phyloP scores from a whole-genome alignment of 805 yeast genomes.

The Candida germanica region DNA sequence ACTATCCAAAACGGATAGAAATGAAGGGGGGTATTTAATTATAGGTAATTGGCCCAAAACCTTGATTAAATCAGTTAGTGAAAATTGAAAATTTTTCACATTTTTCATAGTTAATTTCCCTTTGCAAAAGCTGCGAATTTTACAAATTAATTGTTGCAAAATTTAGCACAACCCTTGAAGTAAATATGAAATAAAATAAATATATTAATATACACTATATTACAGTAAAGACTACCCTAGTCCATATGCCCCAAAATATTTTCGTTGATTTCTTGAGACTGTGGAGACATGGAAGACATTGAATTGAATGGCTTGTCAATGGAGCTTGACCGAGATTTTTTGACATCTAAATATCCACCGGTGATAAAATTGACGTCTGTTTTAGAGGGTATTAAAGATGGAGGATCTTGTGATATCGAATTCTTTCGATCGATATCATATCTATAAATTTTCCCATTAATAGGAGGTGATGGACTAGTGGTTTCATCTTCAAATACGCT shows the following conservation, averaged over 20 bases:
- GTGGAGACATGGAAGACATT: not conserved
- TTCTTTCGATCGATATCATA: constrained; percentile 26
- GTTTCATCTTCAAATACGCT: constrained; percentile 13
- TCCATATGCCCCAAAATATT: constrained; percentile 40
- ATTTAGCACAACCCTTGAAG: no score
- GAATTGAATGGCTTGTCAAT: not conserved
- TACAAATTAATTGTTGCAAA: no score
- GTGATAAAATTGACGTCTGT: constrained; percentile 6
- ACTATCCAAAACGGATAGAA: constrained; percentile 45
- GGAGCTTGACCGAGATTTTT: constrained; percentile 3
- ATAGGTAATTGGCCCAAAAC: constrained; percentile 5
- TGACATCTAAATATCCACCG: constrained; percentile 33
- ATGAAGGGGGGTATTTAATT: constrained; percentile 30
- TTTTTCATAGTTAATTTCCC: no score
- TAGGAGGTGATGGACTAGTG: constrained; percentile 2
- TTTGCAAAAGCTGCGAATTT: no score
- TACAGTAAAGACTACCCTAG: no score
- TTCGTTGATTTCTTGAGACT: no score
- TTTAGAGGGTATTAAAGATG: constrained; percentile 25
- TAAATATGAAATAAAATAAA: not conserved
- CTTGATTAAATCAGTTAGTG: no score
- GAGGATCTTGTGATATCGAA: constrained; percentile 45
- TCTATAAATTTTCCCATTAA: constrained; percentile 8
- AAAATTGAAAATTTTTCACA: no score
- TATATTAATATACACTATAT: constrained; percentile 1